Base-by-base conservation (phyloP, 1,139 yeast species). In the Ashbya aceris region DNA sequence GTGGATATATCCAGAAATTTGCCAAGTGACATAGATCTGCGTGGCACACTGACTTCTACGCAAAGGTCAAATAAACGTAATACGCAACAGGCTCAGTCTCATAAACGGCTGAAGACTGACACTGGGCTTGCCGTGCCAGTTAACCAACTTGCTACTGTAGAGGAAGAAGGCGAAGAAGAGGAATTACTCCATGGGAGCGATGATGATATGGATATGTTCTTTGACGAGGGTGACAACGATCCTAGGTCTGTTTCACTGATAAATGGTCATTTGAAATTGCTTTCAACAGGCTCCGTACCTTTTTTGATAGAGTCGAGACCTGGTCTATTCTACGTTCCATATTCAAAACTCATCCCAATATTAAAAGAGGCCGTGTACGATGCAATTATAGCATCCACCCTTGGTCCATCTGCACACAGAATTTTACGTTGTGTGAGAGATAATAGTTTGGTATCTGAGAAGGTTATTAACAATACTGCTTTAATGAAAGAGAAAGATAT, bases 401-500 rank as follows among this genome's bases (percentile, higher is more conserved):
- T 77, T 41, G 83, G 83, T 2, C 64, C 70, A 9, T 71, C 77
- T 14, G 77, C 87, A 1, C 62, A 73, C 46, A 70, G 93, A 42
- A 68, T 85, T 7, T 66, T 85, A 47, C 72, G 89, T 50, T 79
- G 91, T 51, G 70, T 85, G 36, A 72, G 81, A 49, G 73, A 74
- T 6, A 72, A 78, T 53, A 78, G 79, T 51, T 69, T 86, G 45
- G 83, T 82, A 3, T 95, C 93, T 48, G 97, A 91, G 58, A 86
- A 87, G 56, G 71, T 81, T n/a, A 73, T 89, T 43, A 76, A 89
- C 33, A 79, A 83, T 40, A 66, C 77, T 12, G 93, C 91, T 1
- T 65, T 91, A 42, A 70, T 89, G 61, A 83, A 77, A 50, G 93
- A 85, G 44, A 77, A 77, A 48, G 83, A 81, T 28, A 85, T 87